Evolutionary conservation across 1,139 yeast species (phyloP).

Genomic region (Debaryomycetaceae sp.): DNA sequence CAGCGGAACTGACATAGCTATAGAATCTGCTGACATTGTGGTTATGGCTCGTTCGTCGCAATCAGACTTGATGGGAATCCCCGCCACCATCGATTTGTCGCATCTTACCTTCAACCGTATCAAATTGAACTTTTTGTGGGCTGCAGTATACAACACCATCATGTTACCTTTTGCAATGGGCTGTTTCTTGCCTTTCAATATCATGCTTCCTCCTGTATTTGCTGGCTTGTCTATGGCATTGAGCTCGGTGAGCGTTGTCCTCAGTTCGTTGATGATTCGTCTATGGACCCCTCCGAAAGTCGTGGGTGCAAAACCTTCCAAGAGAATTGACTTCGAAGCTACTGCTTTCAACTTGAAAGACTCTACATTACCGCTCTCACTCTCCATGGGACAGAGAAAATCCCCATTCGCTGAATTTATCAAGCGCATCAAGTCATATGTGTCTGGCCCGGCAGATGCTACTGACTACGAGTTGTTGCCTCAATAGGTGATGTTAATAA

Average conservation of each 20-base stretch:
- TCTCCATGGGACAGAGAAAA: constrained; percentile 17
- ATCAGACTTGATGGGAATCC: constrained; percentile 58
- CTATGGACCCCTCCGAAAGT: constrained; percentile 51
- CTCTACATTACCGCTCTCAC: constrained; percentile 30
- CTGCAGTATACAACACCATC: constrained; percentile 74
- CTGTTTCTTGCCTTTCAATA: constrained; percentile 69
- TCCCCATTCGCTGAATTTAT: not conserved
- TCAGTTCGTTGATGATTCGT: constrained; percentile 71
- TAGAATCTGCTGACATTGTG: constrained; percentile 94
- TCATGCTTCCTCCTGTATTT: constrained; percentile 80
- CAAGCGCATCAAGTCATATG: not conserved
- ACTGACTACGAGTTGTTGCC: not conserved
- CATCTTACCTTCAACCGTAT: constrained; percentile 68
- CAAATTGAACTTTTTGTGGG: constrained; percentile 81
- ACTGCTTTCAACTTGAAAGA: constrained; percentile 26
- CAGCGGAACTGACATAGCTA: constrained; percentile 92
- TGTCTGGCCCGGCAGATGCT: not conserved
- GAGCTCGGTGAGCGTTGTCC: constrained; percentile 84
- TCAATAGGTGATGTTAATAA: not conserved
- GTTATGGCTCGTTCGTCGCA: constrained; percentile 37
- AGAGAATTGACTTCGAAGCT: constrained; percentile 21
- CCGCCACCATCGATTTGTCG: constrained; percentile 72
- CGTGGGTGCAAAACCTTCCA: constrained; percentile 9
- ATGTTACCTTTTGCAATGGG: constrained; percentile 99
- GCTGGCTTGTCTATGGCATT: constrained; percentile 94